Evolutionary conservation across 2,329 filamentous ascomycete species (phyloP).

Genomic region (Aureobasidium musti): DNA sequence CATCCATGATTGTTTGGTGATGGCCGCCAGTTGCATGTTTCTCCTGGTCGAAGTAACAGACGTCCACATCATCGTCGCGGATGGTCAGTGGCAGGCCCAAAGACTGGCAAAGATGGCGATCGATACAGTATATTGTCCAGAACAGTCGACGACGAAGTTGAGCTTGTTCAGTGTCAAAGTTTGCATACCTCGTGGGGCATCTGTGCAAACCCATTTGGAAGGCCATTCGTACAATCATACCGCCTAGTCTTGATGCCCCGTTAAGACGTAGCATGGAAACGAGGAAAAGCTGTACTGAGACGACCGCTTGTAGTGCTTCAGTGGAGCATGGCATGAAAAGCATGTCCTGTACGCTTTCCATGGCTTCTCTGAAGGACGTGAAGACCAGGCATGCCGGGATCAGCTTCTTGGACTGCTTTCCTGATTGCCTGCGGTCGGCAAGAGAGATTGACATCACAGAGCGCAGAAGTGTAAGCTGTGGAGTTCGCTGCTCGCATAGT

Average conservation of each 20-base stretch:
- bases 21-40: conserved; percentile 41
- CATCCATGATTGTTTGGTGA: background rate
- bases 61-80: conserved; percentile 60
- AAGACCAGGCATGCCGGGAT: conserved; percentile 53
- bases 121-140: conserved; percentile 59
- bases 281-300: conserved; percentile 58
- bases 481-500: conserved; percentile 40
- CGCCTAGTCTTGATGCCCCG: conserved; percentile 58
- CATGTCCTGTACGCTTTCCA: conserved; percentile 53
- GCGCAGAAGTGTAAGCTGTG: conserved; percentile 46
- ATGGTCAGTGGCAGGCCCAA: conserved; percentile 59
- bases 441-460: conserved; percentile 58
- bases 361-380: conserved; percentile 52
- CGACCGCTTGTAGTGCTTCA: conserved; percentile 53
- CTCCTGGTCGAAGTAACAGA: conserved; percentile 57
- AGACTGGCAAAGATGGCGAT: conserved; percentile 59
- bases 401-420: conserved; percentile 32
- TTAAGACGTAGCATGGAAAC: conserved; percentile 60
- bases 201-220: conserved; percentile 62
- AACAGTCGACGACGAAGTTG: conserved; percentile 57
- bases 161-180: conserved; percentile 52
- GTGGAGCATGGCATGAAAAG: conserved; percentile 54
- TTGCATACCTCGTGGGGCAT: conserved; percentile 56
- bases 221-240: conserved; percentile 57
- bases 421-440: conserved; percentile 54